These are phyloP conservation scores for Apophysomyces elegans DNA, from an alignment of 371 early-diverging fungal species.

Conservation along the genomic window DNA sequence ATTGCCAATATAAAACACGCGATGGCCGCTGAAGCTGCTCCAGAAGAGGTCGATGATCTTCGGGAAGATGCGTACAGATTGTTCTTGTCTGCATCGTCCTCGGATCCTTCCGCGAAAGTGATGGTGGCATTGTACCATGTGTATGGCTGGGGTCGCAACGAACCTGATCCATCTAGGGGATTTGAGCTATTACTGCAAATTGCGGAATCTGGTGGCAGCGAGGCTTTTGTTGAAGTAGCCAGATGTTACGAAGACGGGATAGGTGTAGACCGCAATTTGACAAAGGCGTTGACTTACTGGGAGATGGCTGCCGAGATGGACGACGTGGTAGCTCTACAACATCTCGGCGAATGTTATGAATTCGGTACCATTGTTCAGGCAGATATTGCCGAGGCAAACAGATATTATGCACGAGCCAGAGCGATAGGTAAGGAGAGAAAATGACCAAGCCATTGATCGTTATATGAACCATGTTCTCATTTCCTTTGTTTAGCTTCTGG, in stretches of 20 bases:
- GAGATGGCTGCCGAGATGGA: conserved; percentile 34
- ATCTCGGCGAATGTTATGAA: conserved; percentile 34
- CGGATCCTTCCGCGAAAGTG: conserved; percentile 18
- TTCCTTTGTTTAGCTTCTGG: neutral
- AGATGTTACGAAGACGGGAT: conserved; percentile 31
- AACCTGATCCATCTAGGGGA: conserved; percentile 16
- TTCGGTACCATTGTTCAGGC: conserved; percentile 25
- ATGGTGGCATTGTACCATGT: conserved; percentile 34
- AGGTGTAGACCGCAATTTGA: conserved; percentile 23
- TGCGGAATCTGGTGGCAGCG: conserved; percentile 20
- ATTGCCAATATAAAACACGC: conserved; percentile 28
- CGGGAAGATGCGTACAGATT: conserved; percentile 22
- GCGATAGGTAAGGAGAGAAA: neutral
- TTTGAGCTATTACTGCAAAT: conserved; percentile 20
- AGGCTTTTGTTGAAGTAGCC: conserved; percentile 26
- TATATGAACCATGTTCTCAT: neutral
- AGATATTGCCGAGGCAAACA: conserved; percentile 11
- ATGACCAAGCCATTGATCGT: neutral
- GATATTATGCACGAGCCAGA: conserved; percentile 14
- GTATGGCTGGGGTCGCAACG: conserved; percentile 27
- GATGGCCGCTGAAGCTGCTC: conserved; percentile 4
- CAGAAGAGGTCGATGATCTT: neutral
- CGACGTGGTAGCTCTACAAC: conserved; percentile 23
- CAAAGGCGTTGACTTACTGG: conserved; percentile 35
- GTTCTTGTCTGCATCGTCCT: conserved; percentile 17